A percentile compares a stretch with the other conserved stretches of the same genome.
Evolutionary conservation across 805 yeast species (phyloP).

Genomic region (Dipodascus geniculatus): DNA sequence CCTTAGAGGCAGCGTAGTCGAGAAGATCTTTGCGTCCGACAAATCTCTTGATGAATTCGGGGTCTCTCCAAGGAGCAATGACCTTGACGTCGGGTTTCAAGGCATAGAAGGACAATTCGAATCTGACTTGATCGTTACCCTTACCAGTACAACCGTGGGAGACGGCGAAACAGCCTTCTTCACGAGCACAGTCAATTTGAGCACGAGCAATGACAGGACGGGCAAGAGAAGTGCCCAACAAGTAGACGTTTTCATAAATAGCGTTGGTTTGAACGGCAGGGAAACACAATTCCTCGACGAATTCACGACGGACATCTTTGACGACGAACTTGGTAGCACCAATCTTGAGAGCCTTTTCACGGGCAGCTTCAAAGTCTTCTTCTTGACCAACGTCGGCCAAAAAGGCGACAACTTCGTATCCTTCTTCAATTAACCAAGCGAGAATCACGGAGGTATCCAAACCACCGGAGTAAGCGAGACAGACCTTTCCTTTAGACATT

Average conservation of each 20-base stretch:
- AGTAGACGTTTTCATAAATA: conserved; percentile 92
- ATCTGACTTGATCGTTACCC: conserved; percentile 99
- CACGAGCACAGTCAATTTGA: conserved; percentile 92
- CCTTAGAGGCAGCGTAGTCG: conserved; percentile 86
- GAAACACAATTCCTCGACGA: conserved; percentile 82
- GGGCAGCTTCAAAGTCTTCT: conserved; percentile 97
- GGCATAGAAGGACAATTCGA: conserved; percentile 94
- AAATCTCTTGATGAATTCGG: conserved; percentile 84
- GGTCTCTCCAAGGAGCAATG: conserved; percentile 99
- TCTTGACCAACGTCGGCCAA: conserved; percentile 99
- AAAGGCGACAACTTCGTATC: conserved; percentile 96
- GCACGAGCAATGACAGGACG: conserved; percentile 99
- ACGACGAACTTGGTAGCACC: conserved; percentile 95
- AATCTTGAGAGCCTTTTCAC: conserved; percentile 87
- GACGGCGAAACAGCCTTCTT: conserved; percentile 96
- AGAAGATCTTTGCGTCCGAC: conserved; percentile 96
- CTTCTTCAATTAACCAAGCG: conserved; percentile 97
- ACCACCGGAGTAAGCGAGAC: conserved; percentile 99
- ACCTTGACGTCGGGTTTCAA: conserved; percentile 93
- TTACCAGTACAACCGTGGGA: conserved; percentile 99
- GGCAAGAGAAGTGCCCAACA: conserved; percentile 95
- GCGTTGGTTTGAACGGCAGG: conserved; percentile 98
- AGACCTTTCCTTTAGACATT: conserved; percentile 97
- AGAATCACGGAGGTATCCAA: conserved; percentile 94
- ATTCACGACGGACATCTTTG: conserved; percentile 90